Conservation (phyloP, 2,329 filamentous ascomycete species). For the Cryphonectria japonica region DNA sequence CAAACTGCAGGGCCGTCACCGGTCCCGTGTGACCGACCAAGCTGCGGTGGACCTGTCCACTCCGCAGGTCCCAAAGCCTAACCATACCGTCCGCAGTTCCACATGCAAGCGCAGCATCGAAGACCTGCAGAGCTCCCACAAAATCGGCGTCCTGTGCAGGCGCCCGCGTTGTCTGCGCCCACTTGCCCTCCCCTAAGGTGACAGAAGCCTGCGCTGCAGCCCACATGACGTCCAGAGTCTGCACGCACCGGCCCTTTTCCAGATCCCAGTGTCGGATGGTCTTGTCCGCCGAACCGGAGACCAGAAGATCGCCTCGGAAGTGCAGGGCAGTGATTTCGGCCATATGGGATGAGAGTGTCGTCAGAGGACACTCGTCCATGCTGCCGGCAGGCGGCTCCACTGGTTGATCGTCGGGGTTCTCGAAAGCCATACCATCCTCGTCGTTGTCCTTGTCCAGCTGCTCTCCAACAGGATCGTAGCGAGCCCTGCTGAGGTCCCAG, state of each 20-base stretch:
- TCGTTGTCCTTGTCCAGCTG: slow-evolving; percentile 63
- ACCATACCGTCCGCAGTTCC: slow-evolving; percentile 98
- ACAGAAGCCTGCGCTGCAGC: slow-evolving; percentile 87
- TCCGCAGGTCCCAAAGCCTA: slow-evolving; percentile 92
- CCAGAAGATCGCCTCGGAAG: slow-evolving; percentile 85
- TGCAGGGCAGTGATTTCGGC: slow-evolving; percentile 94
- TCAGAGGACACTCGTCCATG: slow-evolving; percentile 89
- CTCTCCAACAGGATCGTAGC: slow-evolving; percentile 74
- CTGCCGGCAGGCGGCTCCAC: slow-evolving; percentile 76
- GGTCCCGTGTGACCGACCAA: slow-evolving; percentile 94
- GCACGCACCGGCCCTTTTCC: slow-evolving; percentile 94
- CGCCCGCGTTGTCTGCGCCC: slow-evolving; percentile 73
- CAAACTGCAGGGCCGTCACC: slow-evolving; percentile 93
- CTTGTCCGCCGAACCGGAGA: slow-evolving; percentile 96
- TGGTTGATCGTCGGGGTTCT: slow-evolving; percentile 68
- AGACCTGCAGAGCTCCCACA: slow-evolving; percentile 92
- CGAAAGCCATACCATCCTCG: slow-evolving; percentile 72
- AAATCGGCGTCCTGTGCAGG: slow-evolving; percentile 79
- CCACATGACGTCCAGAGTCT: slow-evolving; percentile 98
- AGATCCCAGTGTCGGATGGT: slow-evolving; percentile 97
- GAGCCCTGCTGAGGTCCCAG: slow-evolving; percentile 91
- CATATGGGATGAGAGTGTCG: slow-evolving; percentile 85
- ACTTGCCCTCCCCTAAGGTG: slow-evolving; percentile 65
- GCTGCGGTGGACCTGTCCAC: slow-evolving; percentile 95
- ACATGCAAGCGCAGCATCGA: slow-evolving; percentile 92